Conservation (phyloP, 306 rosid species). For the Castanea sativa region DNA sequence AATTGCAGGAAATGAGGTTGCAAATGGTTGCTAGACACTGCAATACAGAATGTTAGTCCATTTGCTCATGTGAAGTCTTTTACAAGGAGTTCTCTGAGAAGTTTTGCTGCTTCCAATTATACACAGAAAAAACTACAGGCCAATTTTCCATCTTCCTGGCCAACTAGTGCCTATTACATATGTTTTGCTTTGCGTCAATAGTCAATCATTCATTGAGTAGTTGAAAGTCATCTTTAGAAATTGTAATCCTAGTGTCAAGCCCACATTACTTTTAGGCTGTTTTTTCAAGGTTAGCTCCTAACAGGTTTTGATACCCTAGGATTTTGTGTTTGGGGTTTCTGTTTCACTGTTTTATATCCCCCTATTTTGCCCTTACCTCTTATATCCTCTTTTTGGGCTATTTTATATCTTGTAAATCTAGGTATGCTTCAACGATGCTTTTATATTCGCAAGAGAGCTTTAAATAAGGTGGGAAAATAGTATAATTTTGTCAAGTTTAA, state of each 20-base stretch:
- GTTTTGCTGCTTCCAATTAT: constrained; percentile 24
- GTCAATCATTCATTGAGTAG: constrained; percentile 41
- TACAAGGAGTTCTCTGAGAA: background rate
- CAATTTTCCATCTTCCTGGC: constrained; percentile 21
- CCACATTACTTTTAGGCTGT: constrained; percentile 44
- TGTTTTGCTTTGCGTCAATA: constrained; percentile 38
- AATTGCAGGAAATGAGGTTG: constrained; percentile 58
- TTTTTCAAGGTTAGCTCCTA: constrained; percentile 63
- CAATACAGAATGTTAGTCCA: constrained; percentile 43
- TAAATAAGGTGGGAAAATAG: constrained; percentile 79
- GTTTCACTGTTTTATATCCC: constrained; percentile 24
- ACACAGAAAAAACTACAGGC: constrained; percentile 32
- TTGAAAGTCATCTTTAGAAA: constrained; percentile 33
- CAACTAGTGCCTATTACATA: constrained; percentile 20
- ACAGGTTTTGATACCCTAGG: constrained; percentile 64
- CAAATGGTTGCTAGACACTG: constrained; percentile 61
- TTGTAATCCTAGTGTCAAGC: constrained; percentile 34
- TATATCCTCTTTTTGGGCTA: constrained; percentile 29
- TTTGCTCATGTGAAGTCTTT: constrained; percentile 13
- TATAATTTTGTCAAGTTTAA: constrained; percentile 50
- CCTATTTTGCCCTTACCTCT: background rate
- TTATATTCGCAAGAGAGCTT: constrained; percentile 61
- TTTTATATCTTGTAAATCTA: constrained; percentile 80
- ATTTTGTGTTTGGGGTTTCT: constrained; percentile 55
- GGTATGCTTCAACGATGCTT: constrained; percentile 45